Base-by-base conservation (phyloP, 106 monocot species). In the Xerophyta viscosa region DNA sequence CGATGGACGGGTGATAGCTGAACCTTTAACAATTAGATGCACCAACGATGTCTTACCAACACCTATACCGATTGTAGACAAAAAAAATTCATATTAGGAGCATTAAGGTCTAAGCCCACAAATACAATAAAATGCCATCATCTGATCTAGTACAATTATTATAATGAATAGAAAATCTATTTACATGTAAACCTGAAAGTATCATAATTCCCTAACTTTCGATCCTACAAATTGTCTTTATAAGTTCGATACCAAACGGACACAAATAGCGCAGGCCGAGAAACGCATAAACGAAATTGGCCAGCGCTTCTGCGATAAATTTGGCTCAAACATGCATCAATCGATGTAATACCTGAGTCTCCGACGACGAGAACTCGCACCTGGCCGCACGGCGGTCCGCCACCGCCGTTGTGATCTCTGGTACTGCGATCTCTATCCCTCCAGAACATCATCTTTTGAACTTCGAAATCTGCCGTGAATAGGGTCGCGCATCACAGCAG, bases 41-140 rank as follows among this genome's bases (percentile, higher is more conserved):
- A 93, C 83, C 31, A 93, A 49, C 29, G 93, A 93, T 62, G 93
- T 77, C 77, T 93, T 93, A 8, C 93, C 93, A 3, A 93, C 93
- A 58, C 83, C 93, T 93, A 48, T 13, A n/a, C 50, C 13, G 0
- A 58, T 3, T 60, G 7, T 39, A 10, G 15, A 61, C 29, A 22
- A 20, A 1, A 24, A 50, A 37, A 8, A 13, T 25, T 27, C 24
- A 39, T 3, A 31, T 7, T 36, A 31, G 14, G 11, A 20, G 2
- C 33, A 36, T 33, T 8, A n/a, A 3, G 20, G 6, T 19, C 2
- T 13, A 48, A 30, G 8, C 29, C 27, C 15, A 61, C 8, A 61
- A 17, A 20, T 18, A 33, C 11, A 21, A 14, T 19, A 62, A 31
- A 47, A 22, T 29, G 21, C 13, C 27, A 56, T 39, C 2, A 24